Conservation (phyloP, 176 grass and related monocot genomes). For the Oryza coarctata region DNA sequence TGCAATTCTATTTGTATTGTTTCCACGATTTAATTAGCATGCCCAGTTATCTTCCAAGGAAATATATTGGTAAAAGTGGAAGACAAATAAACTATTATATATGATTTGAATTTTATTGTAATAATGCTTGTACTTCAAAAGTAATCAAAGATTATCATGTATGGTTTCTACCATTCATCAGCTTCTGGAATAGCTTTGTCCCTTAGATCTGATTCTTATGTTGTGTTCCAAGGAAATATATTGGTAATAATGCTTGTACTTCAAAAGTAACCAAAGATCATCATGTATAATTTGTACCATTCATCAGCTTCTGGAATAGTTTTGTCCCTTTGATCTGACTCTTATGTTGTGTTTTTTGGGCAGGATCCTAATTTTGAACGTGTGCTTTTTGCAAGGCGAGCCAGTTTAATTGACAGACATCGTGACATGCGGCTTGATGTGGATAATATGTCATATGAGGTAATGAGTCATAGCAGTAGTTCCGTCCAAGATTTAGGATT, state of each 20-base stretch:
- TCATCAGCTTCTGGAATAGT: not conserved
- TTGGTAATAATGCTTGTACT: not conserved
- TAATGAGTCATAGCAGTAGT: slow-evolving; percentile 17
- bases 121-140: not conserved
- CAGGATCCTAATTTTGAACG: slow-evolving; percentile 72
- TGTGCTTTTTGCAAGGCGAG: slow-evolving; percentile 49
- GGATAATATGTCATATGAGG: slow-evolving; percentile 98
- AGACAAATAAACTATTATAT: not conserved
- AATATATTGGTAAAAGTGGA: not conserved
- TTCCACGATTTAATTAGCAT: not conserved
- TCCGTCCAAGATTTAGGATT: not conserved
- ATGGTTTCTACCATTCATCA: not conserved
- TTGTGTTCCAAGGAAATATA: no score
- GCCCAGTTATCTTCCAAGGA: not conserved
- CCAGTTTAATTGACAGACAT: slow-evolving; percentile 76
- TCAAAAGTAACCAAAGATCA: not conserved
- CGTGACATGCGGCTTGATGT: slow-evolving; percentile 93
- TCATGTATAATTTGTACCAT: not conserved
- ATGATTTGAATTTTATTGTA: not conserved
- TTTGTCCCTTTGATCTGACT: not conserved
- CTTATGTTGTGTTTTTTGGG: slow-evolving; percentile 22
- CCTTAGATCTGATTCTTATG: slow-evolving; percentile 9
- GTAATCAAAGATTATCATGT: not conserved
- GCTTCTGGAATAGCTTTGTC: not conserved
- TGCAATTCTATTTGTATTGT: not conserved